Evolutionary conservation across 108 stramenopile genomes (phyloP).

Genomic region (Cyclostephanos invisitatus): DNA sequence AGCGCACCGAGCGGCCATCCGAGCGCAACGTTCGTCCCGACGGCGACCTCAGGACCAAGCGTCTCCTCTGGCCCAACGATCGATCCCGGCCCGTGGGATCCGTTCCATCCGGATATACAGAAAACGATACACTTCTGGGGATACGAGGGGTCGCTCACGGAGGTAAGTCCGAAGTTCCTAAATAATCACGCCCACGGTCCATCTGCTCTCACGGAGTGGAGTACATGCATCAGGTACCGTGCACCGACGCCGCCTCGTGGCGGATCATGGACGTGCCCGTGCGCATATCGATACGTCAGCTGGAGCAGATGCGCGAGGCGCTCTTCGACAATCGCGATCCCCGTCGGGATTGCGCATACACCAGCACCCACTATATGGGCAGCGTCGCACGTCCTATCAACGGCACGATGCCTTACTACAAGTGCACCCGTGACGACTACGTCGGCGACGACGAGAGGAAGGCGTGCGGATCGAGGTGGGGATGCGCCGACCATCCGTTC

Average conservation of each 20-base stretch:
- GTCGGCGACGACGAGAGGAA: slow-evolving; percentile 41
- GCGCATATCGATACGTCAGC: slow-evolving; percentile 56
- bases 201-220: too few species aligned
- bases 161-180: too few species aligned
- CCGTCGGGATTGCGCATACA: slow-evolving; percentile 47
- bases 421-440: slow-evolving; percentile 28
- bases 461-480: slow-evolving; percentile 30
- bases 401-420: slow-evolving; percentile 19
- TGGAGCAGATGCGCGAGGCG: slow-evolving; percentile 66
- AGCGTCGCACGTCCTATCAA: slow-evolving; percentile 71
- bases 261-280: slow-evolving; percentile 70
- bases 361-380: slow-evolving; percentile 63
- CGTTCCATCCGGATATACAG: slow-evolving; percentile 60
- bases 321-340: slow-evolving; percentile 62
- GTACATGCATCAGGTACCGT: too few species aligned
- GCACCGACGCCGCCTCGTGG: slow-evolving; percentile 69
- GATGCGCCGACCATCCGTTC: slow-evolving; percentile 17
- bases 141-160: slow-evolving; percentile 77
- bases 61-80: neutral
- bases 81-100: slow-evolving; percentile 49
- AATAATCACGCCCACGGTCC: too few species aligned
- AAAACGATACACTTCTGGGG: slow-evolving; percentile 72
- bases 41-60: neutral
- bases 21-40: neutral
- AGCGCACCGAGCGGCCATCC: neutral